Evolutionary conservation across 768 basidiomycete genomes (phyloP), one percentile per base, ranked within the genome.

Genomic region (Roridomyces roridus): DNA sequence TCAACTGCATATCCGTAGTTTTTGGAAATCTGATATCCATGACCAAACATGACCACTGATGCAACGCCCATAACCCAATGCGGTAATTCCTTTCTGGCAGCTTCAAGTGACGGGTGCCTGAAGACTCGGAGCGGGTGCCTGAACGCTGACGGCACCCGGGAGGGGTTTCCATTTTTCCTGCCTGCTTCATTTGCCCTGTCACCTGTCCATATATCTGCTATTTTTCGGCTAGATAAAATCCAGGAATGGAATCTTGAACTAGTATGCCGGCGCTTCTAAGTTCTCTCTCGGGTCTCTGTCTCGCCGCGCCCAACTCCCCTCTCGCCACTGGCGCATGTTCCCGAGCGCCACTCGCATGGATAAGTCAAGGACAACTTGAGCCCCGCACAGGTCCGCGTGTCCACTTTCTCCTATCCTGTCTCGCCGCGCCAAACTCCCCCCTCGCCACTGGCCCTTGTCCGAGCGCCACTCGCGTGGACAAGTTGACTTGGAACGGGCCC

Each of bases 1-100:
- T 85, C 82, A 84, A 84, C 82, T 86, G 83, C 85, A 82, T 77
- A 72, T 69, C 29, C 21, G 24, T 28, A 40, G 28, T 34, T 56
- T 36, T n/a, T 21, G 37, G 45, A 31, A 12, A 37, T 39, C 36
- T 31, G 31, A 29, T 23, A 44, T 44, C 11, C 11, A 34, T 11
- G 15, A 15, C 44, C 43, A 45, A 53, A 31, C 42, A 37, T 24
- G 9, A 28, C 14, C 51, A 46, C 44, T 35, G 37, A 35, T 35
- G 28, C 42, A 39, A 45, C 58, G 23, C 44, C 41, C n/a, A 17
- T 26, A 29, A 39, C 53, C 35, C n/a, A 45, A 63, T 55, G 24
- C 28, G 17, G 51, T 8, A 52, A 53, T 39, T 53, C 9, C 24
- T 3, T n/a, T 11, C 12, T 5, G 29, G 17, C 46, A 23, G 14